These are phyloP conservation scores for Talaromyces sp. DNA, from an alignment of 2,329 filamentous ascomycete species.

Conservation along the genomic window DNA sequence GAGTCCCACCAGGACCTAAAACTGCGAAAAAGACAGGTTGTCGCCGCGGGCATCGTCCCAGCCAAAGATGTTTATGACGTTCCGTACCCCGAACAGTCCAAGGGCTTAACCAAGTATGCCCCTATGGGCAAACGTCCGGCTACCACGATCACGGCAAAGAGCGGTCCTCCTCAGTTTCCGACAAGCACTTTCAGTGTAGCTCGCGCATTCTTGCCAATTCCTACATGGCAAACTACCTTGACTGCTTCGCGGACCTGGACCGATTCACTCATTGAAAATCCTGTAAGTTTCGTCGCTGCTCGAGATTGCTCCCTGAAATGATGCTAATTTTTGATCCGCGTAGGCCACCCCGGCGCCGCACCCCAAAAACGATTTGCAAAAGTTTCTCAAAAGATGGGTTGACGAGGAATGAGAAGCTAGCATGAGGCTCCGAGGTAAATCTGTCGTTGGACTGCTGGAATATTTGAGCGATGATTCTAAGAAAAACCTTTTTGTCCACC, in stretches of 20 bases:
- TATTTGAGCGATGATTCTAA: background rate
- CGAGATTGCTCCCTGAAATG: background rate
- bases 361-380: slow-evolving; percentile 54
- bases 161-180: slow-evolving; percentile 50
- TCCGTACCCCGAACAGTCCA: slow-evolving; percentile 54
- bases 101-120: slow-evolving; percentile 57
- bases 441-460: background rate
- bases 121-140: slow-evolving; percentile 59
- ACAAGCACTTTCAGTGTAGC: slow-evolving; percentile 55
- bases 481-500: background rate
- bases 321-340: background rate
- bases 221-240: slow-evolving; percentile 49
- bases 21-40: slow-evolving; percentile 30
- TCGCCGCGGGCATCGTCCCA: slow-evolving; percentile 16
- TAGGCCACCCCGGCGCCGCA: slow-evolving; percentile 54
- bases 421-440: background rate
- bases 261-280: slow-evolving; percentile 54
- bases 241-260: slow-evolving; percentile 52
- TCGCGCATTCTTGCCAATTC: slow-evolving; percentile 47
- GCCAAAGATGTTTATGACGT: slow-evolving; percentile 30
- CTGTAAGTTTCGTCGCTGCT: slow-evolving; percentile 46
- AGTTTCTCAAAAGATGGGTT: slow-evolving; percentile 58
- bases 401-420: slow-evolving; percentile 34
- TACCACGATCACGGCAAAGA: slow-evolving; percentile 57
- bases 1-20: slow-evolving; percentile 22